A percentile compares a stretch with the other conserved stretches of the same genome.
Conservation (phyloP, 2,329 filamentous ascomycete species). For the Metarhizium guizhouense region DNA sequence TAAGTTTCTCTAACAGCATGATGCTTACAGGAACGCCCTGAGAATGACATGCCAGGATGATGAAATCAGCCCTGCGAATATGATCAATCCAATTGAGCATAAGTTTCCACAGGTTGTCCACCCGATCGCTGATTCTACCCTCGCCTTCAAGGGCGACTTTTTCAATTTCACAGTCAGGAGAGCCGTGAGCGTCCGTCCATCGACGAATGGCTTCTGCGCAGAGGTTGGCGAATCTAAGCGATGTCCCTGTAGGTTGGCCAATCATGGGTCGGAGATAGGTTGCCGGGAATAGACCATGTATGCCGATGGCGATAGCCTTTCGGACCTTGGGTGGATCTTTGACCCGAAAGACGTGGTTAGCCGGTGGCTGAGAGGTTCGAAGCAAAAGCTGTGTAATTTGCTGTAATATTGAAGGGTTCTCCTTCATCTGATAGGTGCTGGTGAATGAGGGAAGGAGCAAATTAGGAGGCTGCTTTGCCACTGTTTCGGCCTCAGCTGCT, state of each 20-base stretch:
- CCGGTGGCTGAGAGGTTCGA: conserved; percentile 44
- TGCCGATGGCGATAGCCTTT: conserved; percentile 84
- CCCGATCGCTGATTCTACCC: conserved; percentile 80
- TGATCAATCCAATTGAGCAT: conserved; percentile 92
- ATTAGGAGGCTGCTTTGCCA: conserved; percentile 43
- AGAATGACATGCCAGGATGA: conserved; percentile 87
- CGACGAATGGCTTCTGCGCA: conserved; percentile 74
- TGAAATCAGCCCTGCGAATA: conserved; percentile 77
- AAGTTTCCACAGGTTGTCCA: conserved; percentile 89
- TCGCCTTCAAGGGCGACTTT: conserved; percentile 93
- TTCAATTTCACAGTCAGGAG: conserved; percentile 71
- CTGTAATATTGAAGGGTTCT: conserved; percentile 61
- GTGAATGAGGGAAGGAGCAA: conserved; percentile 61
- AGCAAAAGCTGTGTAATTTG: conserved; percentile 53
- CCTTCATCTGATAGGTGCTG: conserved; percentile 57
- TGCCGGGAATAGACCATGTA: conserved; percentile 90
- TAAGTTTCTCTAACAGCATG: conserved; percentile 87
- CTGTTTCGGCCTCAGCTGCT: conserved; percentile 33
- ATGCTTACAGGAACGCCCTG: conserved; percentile 91
- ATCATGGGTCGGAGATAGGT: conserved; percentile 81
- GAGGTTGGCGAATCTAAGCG: conserved; percentile 83
- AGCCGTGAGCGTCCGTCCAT: conserved; percentile 70
- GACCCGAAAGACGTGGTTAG: conserved; percentile 63
- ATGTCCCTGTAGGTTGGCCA: conserved; percentile 91
- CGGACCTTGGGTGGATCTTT: conserved; percentile 64